Evolutionary conservation across 306 rosid genomes (phyloP).

Genomic region (Pyrus bretschneideri): DNA sequence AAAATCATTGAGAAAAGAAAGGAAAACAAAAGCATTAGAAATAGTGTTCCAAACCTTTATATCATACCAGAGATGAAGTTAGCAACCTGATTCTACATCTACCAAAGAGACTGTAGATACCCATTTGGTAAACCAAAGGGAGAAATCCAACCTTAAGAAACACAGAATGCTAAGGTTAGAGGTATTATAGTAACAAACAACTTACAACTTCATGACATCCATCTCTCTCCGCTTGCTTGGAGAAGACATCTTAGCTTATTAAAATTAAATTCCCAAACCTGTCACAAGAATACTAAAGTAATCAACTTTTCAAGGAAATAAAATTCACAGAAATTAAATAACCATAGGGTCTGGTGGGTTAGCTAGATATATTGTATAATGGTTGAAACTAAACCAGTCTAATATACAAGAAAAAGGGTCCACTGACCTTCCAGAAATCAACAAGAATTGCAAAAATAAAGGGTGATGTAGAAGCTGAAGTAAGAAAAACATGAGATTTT

Average conservation of each 20-base stretch:
- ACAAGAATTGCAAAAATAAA: not conserved
- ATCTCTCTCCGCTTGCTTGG: conserved; percentile 99
- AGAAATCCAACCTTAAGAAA: not conserved
- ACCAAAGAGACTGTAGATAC: not conserved
- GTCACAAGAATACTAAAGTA: conserved; percentile 13
- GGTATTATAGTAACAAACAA: conserved; percentile 1
- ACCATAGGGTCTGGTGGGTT: not conserved
- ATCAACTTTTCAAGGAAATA: not conserved
- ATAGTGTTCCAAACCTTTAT: not conserved
- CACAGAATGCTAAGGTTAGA: not conserved
- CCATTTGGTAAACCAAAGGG: not conserved
- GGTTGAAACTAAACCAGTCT: not conserved
- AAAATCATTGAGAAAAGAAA: conserved; percentile 17
- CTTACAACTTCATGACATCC: conserved; percentile 99
- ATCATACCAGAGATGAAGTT: not conserved
- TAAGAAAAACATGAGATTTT: not conserved
- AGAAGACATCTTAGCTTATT: conserved; percentile 69
- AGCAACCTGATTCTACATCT: not conserved
- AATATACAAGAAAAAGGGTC: not conserved
- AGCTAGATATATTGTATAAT: not conserved
- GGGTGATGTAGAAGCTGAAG: not conserved
- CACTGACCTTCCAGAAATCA: not conserved
- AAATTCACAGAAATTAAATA: not conserved
- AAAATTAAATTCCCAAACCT: conserved; percentile 41
- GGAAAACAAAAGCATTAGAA: not conserved